Evolutionary conservation across 768 basidiomycete genomes (phyloP).

Genomic region (Lactarius hengduanensis): DNA sequence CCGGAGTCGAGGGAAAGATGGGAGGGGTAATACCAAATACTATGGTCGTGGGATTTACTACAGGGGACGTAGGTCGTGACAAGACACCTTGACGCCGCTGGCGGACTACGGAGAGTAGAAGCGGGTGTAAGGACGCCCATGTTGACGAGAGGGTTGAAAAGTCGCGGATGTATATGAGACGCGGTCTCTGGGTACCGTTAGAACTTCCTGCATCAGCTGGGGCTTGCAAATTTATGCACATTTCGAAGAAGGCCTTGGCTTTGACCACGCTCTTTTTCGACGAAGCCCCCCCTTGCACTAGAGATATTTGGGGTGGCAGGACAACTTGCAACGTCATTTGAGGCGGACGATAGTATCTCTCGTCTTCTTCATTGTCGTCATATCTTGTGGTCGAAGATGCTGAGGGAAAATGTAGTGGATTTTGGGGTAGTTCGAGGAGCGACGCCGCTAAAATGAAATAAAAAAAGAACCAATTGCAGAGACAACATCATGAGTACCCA

Average conservation of each 20-base stretch:
- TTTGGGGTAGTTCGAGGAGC: slow-evolving; percentile 62
- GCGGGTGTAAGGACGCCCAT: slow-evolving; percentile 76
- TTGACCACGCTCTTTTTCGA: slow-evolving; percentile 36
- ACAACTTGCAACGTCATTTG: slow-evolving; percentile 51
- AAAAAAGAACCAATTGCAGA: not conserved
- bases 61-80: slow-evolving; percentile 56
- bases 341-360: slow-evolving; percentile 36
- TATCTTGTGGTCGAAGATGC: slow-evolving; percentile 30
- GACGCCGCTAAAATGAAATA: slow-evolving; percentile 53
- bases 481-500: not conserved
- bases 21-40: slow-evolving; percentile 86
- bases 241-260: slow-evolving; percentile 71
- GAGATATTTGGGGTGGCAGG: slow-evolving; percentile 34
- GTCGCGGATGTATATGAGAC: slow-evolving; percentile 83
- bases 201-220: slow-evolving; percentile 29
- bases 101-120: slow-evolving; percentile 75
- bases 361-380: slow-evolving; percentile 49
- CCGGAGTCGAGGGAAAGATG: slow-evolving; percentile 48
- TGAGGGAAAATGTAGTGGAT: slow-evolving; percentile 69
- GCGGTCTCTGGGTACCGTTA: slow-evolving; percentile 44
- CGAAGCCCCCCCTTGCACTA: slow-evolving; percentile 25
- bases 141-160: slow-evolving; percentile 72
- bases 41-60: slow-evolving; percentile 71
- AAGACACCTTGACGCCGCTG: slow-evolving; percentile 67
- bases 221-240: slow-evolving; percentile 62